Conservation (phyloP, 345 rosid genomes). For the Arabis hirsuta region DNA sequence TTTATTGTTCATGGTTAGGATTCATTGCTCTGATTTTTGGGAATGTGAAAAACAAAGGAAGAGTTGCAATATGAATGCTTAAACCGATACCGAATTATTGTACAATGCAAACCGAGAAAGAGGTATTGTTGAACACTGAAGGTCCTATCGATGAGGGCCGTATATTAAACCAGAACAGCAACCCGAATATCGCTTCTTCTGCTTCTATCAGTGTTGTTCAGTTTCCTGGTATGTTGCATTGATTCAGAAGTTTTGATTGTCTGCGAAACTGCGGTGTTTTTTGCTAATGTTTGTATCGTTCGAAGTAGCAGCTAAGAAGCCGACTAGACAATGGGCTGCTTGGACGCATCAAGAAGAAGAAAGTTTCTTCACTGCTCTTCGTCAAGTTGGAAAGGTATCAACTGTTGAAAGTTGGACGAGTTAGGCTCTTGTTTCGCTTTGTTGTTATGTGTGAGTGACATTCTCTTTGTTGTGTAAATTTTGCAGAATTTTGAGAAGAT, state of each 20-base stretch:
- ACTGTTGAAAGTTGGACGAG: conserved; percentile 24
- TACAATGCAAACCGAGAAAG: conserved; percentile 42
- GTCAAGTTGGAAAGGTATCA: conserved; percentile 96
- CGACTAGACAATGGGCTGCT: conserved; percentile 99
- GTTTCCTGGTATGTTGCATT: conserved; percentile 64
- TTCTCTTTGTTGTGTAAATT: conserved; percentile 26
- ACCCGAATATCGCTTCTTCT: conserved; percentile 48
- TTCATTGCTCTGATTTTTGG: conserved; percentile 18
- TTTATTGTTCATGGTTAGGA: neutral
- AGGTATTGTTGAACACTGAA: conserved; percentile 32
- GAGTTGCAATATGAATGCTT: conserved; percentile 29
- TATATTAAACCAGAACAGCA: conserved; percentile 48
- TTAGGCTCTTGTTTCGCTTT: conserved; percentile 1
- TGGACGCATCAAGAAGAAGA: conserved; percentile 99
- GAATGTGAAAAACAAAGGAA: conserved; percentile 25
- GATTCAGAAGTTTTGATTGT: conserved; percentile 19
- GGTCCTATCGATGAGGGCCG: conserved; percentile 40
- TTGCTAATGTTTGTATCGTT: conserved; percentile 27
- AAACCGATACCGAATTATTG: neutral
- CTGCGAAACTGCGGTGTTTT: neutral
- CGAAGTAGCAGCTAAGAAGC: conserved; percentile 64
- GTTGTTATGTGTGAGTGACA: conserved; percentile 10
- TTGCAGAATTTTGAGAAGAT: conserved; percentile 97
- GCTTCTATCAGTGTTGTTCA: conserved; percentile 46
- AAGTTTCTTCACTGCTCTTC: conserved; percentile 94